Evolutionary conservation across 805 yeast species (phyloP).

Genomic region (Yamadazyma kitorensis): DNA sequence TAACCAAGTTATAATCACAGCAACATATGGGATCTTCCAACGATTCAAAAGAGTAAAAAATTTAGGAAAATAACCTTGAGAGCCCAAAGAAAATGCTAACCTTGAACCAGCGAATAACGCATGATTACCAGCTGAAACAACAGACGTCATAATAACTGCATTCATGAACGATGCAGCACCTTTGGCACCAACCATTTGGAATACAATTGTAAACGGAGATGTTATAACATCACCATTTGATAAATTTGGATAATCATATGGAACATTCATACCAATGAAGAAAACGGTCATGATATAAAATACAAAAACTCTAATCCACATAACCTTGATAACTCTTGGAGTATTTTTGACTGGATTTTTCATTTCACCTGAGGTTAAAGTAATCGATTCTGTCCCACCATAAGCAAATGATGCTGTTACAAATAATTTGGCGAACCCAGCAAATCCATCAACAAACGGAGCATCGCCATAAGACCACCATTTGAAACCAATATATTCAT

Average conservation of each 20-base stretch:
- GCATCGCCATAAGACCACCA: conserved; percentile 48
- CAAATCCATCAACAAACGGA: conserved; percentile 51
- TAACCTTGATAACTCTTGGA: conserved; percentile 29
- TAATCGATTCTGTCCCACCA: conserved; percentile 46
- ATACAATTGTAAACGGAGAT: conserved; percentile 43
- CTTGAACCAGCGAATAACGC: conserved; percentile 52
- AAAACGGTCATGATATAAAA: conserved; percentile 37
- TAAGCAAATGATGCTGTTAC: conserved; percentile 52
- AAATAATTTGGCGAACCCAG: conserved; percentile 49
- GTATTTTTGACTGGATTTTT: conserved; percentile 28
- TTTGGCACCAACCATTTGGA: conserved; percentile 40
- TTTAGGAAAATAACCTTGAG: conserved; percentile 47
- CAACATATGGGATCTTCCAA: conserved; percentile 47
- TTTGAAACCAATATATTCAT: conserved; percentile 42
- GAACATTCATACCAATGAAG: conserved; percentile 42
- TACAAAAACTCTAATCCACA: conserved; percentile 31
- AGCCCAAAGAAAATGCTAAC: conserved; percentile 47
- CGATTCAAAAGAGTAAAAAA: conserved; percentile 41
- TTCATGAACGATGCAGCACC: conserved; percentile 46
- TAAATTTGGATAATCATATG: conserved; percentile 35
- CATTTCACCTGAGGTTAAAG: conserved; percentile 35
- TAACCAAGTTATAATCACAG: conserved; percentile 49
- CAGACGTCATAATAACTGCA: conserved; percentile 55
- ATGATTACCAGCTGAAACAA: conserved; percentile 54
- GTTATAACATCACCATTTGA: conserved; percentile 25